Evolutionary conservation across 768 basidiomycete genomes (phyloP).

Genomic region (Tephrocybe sp.): DNA sequence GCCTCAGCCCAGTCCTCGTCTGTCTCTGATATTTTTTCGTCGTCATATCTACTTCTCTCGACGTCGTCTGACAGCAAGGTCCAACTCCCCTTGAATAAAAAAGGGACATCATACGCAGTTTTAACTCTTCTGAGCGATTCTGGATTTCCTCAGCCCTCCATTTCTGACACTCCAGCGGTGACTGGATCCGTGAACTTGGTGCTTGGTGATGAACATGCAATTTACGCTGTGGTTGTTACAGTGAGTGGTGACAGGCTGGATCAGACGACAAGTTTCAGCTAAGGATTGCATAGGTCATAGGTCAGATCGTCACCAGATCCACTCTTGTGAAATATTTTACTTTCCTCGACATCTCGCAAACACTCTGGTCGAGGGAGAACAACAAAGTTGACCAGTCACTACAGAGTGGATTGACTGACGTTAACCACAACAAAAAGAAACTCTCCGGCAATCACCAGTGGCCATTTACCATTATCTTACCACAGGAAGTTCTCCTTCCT

Average conservation of each 20-base stretch:
- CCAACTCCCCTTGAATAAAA: slow-evolving; percentile 13
- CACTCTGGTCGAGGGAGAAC: slow-evolving; percentile 36
- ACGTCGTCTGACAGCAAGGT: neutral
- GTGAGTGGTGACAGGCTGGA: slow-evolving; percentile 30
- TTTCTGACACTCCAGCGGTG: slow-evolving; percentile 16
- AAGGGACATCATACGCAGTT: slow-evolving; percentile 42
- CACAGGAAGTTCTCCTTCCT: slow-evolving; percentile 27
- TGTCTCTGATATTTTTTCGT: slow-evolving; percentile 14
- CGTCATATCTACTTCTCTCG: neutral
- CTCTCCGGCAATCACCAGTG: slow-evolving; percentile 34
- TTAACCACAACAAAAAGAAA: slow-evolving; percentile 20
- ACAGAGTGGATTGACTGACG: neutral
- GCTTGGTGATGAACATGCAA: slow-evolving; percentile 36
- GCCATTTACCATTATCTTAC: slow-evolving; percentile 38
- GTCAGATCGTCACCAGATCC: slow-evolving; percentile 37
- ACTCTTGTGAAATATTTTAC: slow-evolving; percentile 27
- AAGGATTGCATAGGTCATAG: slow-evolving; percentile 27
- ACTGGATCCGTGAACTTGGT: slow-evolving; percentile 32
- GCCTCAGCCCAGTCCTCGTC: slow-evolving; percentile 19
- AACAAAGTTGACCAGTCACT: slow-evolving; percentile 22
- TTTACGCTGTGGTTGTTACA: slow-evolving; percentile 45
- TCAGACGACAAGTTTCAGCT: neutral
- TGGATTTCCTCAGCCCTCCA: slow-evolving; percentile 31
- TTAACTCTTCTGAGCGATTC: slow-evolving; percentile 44
- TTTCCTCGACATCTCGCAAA: slow-evolving; percentile 31